Evolutionary conservation across 2,329 filamentous ascomycete species (phyloP).

Genomic region (Fusarium xyrophilum): DNA sequence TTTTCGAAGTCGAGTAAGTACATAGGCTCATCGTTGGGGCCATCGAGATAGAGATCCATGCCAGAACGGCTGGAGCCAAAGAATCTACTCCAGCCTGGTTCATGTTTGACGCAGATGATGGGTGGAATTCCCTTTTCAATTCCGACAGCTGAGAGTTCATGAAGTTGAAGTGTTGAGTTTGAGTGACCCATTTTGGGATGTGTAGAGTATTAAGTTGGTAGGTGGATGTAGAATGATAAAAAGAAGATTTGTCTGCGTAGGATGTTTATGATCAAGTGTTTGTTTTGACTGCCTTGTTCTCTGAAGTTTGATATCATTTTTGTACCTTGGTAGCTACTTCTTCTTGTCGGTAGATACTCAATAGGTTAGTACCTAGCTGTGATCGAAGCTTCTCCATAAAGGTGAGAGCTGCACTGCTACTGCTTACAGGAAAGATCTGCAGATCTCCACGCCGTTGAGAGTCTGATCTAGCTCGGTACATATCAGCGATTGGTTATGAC

Average conservation of each 20-base stretch:
- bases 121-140: conserved; percentile 10
- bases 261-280: neutral
- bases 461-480: neutral
- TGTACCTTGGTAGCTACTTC: neutral
- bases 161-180: conserved; percentile 17
- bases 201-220: neutral
- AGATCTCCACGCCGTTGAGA: conserved; percentile 6
- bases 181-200: conserved; percentile 27
- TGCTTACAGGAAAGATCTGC: conserved; percentile 2
- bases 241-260: neutral
- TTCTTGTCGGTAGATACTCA: conserved; percentile 3
- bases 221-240: neutral
- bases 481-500: conserved; percentile 4
- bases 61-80: neutral
- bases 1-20: conserved; percentile 20
- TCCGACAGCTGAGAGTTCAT: conserved; percentile 11
- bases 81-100: conserved; percentile 12
- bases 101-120: conserved; percentile 20
- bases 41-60: conserved; percentile 12
- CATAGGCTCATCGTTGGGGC: conserved; percentile 19
- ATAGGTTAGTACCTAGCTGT: no score
- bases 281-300: neutral
- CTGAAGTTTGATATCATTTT: neutral
- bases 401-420: conserved; percentile 3
- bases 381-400: neutral